A percentile compares a stretch with the other conserved stretches of the same genome.
These are phyloP conservation scores for Trametes elegans DNA, from an alignment of 768 basidiomycete genomes.

Conservation along the genomic window DNA sequence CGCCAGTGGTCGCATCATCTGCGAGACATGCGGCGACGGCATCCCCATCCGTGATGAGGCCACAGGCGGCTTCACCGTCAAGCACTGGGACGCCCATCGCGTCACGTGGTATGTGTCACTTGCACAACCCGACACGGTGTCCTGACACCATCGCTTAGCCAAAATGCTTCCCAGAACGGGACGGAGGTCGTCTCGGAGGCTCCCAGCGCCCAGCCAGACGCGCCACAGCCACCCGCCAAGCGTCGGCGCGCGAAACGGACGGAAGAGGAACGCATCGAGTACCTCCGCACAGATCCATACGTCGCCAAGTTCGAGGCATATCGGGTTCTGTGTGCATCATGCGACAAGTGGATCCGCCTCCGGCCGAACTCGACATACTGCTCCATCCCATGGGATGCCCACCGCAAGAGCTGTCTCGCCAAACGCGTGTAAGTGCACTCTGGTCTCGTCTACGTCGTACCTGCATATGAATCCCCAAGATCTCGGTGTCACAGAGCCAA, in stretches of 20 bases:
- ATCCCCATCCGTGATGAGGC: constrained; percentile 68
- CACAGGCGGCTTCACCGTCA: constrained; percentile 61
- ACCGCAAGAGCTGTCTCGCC: constrained; percentile 77
- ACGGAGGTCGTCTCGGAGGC: constrained; percentile 8
- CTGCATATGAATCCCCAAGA: not conserved
- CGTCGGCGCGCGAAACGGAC: constrained; percentile 73
- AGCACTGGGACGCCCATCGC: constrained; percentile 68
- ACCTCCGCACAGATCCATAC: constrained; percentile 66
- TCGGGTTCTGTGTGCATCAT: constrained; percentile 73
- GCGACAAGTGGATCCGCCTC: constrained; percentile 86
- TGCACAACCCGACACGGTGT: not conserved
- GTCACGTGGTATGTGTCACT: constrained; percentile 47
- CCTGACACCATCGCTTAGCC: constrained; percentile 14
- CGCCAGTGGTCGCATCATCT: constrained; percentile 61
- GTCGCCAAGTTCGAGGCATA: constrained; percentile 82
- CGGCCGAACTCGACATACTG: constrained; percentile 85
- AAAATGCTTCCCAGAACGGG: constrained; percentile 17
- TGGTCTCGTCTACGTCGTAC: not conserved
- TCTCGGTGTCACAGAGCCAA: constrained; percentile 16
- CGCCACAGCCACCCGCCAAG: constrained; percentile 37
- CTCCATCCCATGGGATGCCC: constrained; percentile 87
- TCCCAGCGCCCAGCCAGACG: constrained; percentile 9
- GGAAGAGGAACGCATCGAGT: constrained; percentile 74
- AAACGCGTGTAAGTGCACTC: constrained; percentile 62
- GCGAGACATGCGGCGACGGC: constrained; percentile 57